These are phyloP conservation scores for Syncephalastrum contaminatum DNA, from an alignment of 371 early-diverging fungal species.

Conservation along the genomic window DNA sequence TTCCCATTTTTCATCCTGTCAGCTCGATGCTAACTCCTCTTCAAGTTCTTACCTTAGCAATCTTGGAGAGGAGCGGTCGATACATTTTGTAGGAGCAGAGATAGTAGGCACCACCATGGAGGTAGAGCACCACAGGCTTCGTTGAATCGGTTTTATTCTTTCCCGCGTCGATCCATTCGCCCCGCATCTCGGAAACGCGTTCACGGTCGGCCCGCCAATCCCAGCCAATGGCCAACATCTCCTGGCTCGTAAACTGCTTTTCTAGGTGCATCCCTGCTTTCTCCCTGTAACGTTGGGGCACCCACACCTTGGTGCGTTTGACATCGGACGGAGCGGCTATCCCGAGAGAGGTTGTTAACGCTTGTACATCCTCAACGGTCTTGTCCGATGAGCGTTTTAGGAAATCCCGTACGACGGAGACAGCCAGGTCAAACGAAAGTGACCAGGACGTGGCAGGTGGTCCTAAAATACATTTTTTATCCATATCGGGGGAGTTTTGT, in stretches of 20 bases:
- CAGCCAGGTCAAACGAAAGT: conserved; percentile 31
- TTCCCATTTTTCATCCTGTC: too few relatives aligned
- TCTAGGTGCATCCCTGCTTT: conserved; percentile 26
- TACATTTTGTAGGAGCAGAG: conserved; percentile 50
- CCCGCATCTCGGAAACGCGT: conserved; percentile 20
- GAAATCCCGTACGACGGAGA: conserved; percentile 33
- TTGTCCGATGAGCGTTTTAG: conserved; percentile 22
- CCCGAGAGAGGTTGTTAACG: conserved; percentile 20
- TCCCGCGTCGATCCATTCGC: conserved; percentile 35
- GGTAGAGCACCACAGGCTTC: conserved; percentile 34
- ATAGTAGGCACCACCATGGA: conserved; percentile 78
- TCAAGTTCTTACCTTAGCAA: conserved; percentile 33
- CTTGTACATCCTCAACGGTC: conserved; percentile 43
- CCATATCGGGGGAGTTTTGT: not conserved
- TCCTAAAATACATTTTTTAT: conserved; percentile 18
- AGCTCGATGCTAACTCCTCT: too few relatives aligned
- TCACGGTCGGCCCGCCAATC: conserved; percentile 34
- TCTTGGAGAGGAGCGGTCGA: conserved; percentile 34
- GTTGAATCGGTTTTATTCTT: conserved; percentile 21
- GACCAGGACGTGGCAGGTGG: conserved; percentile 48
- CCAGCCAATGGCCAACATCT: conserved; percentile 37
- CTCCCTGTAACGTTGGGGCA: conserved; percentile 29
- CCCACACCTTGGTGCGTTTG: conserved; percentile 15
- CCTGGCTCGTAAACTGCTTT: conserved; percentile 17
- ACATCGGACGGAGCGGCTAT: conserved; percentile 29